These are phyloP conservation scores for Phyllostachys edulis DNA, from an alignment of 176 grass and related monocot species.

Conservation along the genomic window DNA sequence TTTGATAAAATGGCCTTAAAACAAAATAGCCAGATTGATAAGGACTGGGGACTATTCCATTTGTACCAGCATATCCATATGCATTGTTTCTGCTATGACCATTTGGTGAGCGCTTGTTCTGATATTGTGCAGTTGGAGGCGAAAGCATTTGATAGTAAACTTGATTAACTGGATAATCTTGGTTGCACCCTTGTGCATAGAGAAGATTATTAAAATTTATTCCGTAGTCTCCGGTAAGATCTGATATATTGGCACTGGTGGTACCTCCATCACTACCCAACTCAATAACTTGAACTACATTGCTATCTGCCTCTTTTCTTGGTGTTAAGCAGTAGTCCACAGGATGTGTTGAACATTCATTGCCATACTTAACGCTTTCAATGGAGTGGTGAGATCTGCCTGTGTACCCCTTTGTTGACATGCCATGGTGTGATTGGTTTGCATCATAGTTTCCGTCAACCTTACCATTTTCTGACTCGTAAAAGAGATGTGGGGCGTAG, in stretches of 20 bases:
- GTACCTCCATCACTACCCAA: conserved; percentile 31
- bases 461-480: conserved; percentile 28
- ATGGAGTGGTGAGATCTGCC: not conserved
- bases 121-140: conserved; percentile 44
- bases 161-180: conserved; percentile 35
- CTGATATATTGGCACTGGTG: conserved; percentile 36
- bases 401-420: conserved; percentile 14
- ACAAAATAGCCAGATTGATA: conserved; percentile 56
- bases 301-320: conserved; percentile 30
- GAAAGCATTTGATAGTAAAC: conserved; percentile 36
- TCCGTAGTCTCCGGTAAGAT: conserved; percentile 58
- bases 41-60: conserved; percentile 45
- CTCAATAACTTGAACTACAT: conserved; percentile 10
- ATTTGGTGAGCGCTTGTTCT: conserved; percentile 56
- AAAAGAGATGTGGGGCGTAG: conserved; percentile 23
- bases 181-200: conserved; percentile 39
- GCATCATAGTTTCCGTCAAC: not conserved
- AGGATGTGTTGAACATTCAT: conserved; percentile 27
- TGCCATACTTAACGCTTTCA: conserved; percentile 28
- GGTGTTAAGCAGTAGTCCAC: conserved; percentile 7
- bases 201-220: conserved; percentile 55
- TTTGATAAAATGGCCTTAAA: conserved; percentile 47
- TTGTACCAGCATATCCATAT: conserved; percentile 48
- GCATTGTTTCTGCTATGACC: conserved; percentile 46
- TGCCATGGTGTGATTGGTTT: not conserved